Evolutionary conservation across 23 red algal species (phyloP).

Genomic region (Gracilaria caudata): DNA sequence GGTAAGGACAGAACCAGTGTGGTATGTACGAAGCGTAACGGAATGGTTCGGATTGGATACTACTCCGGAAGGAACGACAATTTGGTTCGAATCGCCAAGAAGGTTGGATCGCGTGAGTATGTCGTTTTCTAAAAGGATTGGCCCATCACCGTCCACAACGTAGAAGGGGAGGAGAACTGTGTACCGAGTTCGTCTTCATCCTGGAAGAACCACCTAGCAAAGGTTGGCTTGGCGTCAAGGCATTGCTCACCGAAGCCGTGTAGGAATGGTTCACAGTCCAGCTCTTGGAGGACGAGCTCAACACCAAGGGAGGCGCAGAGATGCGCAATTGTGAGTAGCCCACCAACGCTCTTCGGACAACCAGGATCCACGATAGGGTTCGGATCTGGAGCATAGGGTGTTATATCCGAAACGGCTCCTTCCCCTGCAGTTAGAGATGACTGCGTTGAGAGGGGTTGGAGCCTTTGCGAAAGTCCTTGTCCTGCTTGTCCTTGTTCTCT

Average conservation of each 20-base stretch:
- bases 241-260: slow-evolving; percentile 7
- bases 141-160: neutral
- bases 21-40: neutral
- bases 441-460: neutral
- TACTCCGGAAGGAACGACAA: neutral
- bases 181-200: neutral
- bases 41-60: neutral
- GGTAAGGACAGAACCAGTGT: neutral
- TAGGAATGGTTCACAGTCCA: neutral
- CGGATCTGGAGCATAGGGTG: neutral
- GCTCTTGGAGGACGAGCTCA: neutral
- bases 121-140: neutral
- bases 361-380: slow-evolving; percentile 26
- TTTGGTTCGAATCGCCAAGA: slow-evolving; percentile 8
- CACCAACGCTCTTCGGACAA: neutral
- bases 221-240: neutral
- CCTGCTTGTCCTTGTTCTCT: neutral
- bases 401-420: neutral
- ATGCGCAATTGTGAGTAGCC: neutral
- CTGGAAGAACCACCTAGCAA: neutral
- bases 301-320: slow-evolving; percentile 1
- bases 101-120: neutral
- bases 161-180: neutral
- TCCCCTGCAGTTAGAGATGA: slow-evolving; percentile 2
- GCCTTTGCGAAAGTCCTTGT: neutral